A percentile compares a stretch with the other conserved stretches of the same genome.
Evolutionary conservation across 495 filamentous ascomycete species (phyloP).

Genomic region (Pyrenopolyporus hunteri): DNA sequence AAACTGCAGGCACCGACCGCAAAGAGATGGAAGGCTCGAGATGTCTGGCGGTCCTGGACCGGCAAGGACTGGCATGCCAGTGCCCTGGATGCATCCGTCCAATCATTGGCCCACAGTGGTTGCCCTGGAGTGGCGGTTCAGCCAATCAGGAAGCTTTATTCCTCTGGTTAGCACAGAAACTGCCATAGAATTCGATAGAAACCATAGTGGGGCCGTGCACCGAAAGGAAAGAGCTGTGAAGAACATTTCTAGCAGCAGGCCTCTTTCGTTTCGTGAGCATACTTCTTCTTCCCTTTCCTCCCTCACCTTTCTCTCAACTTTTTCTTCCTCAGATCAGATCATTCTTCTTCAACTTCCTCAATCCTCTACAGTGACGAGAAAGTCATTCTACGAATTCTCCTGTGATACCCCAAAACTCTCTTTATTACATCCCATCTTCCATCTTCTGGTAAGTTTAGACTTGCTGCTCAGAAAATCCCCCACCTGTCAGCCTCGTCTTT

Average conservation of each 20-base stretch:
- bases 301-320: slow-evolving; percentile 28
- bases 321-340: slow-evolving; percentile 16
- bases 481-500: slow-evolving; percentile 34
- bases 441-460: slow-evolving; percentile 35
- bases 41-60: slow-evolving; percentile 1
- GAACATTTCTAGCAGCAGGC: slow-evolving; percentile 36
- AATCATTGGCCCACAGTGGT: slow-evolving; percentile 31
- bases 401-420: slow-evolving; percentile 33
- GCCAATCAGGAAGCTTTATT: slow-evolving; percentile 34
- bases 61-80: slow-evolving; percentile 7
- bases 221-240: slow-evolving; percentile 42
- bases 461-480: slow-evolving; percentile 6
- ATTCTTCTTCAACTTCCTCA: neutral
- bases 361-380: slow-evolving; percentile 16
- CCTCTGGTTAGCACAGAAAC: slow-evolving; percentile 25
- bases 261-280: slow-evolving; percentile 20
- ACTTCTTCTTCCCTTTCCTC: slow-evolving; percentile 33
- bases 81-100: slow-evolving; percentile 31
- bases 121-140: slow-evolving; percentile 25
- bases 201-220: slow-evolving; percentile 40
- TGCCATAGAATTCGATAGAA: slow-evolving; percentile 48
- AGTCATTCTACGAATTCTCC: slow-evolving; percentile 7
- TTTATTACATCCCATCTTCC: slow-evolving; percentile 8
- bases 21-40: slow-evolving; percentile 32
- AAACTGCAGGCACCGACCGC: slow-evolving; percentile 21